phyloP scores from a whole-genome alignment of 2,329 filamentous ascomycete genomes.

The Alternaria sp. region DNA sequence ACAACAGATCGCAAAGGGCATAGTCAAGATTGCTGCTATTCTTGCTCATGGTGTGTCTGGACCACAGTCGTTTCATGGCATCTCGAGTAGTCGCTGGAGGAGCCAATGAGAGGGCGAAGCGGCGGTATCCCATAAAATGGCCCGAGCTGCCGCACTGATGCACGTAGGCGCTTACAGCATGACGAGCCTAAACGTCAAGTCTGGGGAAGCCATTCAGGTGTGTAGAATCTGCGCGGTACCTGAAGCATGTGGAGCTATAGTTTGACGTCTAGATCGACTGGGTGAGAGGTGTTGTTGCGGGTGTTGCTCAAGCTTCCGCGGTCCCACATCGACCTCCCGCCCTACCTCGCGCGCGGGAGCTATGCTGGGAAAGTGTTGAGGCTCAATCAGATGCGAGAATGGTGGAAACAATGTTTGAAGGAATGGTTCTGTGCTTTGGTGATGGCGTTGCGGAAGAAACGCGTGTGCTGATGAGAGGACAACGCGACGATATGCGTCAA shows the following conservation, averaged over 20 bases:
- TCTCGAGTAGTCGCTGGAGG: constrained; percentile 47
- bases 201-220: constrained; percentile 37
- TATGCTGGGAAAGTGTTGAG: constrained; percentile 45
- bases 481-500: constrained; percentile 22
- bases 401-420: constrained; percentile 17
- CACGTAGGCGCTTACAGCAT: constrained; percentile 45
- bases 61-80: constrained; percentile 43
- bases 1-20: constrained; percentile 27
- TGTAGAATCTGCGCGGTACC: constrained; percentile 18
- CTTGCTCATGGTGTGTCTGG: constrained; percentile 38
- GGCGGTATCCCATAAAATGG: constrained; percentile 37
- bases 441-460: constrained; percentile 35
- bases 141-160: constrained; percentile 45
- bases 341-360: constrained; percentile 48
- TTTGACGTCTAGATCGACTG: constrained; percentile 35
- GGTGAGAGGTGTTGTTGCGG: constrained; percentile 38
- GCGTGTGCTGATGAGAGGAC: constrained; percentile 28
- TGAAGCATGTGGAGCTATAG: constrained; percentile 27
- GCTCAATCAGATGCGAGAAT: constrained; percentile 41
- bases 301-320: constrained; percentile 38
- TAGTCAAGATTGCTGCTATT: constrained; percentile 42
- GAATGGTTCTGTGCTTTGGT: constrained; percentile 18
- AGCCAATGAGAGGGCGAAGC: constrained; percentile 42
- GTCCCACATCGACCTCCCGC: constrained; percentile 38
- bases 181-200: constrained; percentile 31